phyloP scores from a whole-genome alignment of 129 eudicot species.

The Kitagawia praeruptora region DNA sequence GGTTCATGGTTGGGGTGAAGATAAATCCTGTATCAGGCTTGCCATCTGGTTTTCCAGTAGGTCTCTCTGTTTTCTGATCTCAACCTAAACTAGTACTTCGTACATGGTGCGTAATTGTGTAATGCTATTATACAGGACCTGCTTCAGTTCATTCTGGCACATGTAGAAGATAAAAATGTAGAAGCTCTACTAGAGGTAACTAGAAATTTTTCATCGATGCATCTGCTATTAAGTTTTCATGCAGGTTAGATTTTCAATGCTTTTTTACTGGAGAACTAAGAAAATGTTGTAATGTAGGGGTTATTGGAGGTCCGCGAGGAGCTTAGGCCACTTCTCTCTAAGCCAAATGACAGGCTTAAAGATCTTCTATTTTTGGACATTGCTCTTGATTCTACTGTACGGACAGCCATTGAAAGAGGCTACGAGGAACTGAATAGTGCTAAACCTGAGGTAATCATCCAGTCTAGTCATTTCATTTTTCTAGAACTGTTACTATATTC shows the following conservation, averaged over 20 bases:
- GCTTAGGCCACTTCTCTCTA: conserved; percentile 69
- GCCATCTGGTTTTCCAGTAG: conserved; percentile 88
- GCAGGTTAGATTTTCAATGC: background rate
- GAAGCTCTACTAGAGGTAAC: conserved; percentile 90
- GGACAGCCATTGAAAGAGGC: conserved; percentile 92
- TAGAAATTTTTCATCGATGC: conserved; percentile 10
- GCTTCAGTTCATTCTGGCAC: conserved; percentile 72
- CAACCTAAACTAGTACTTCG: background rate
- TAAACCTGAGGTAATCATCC: conserved; percentile 64
- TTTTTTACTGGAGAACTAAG: background rate
- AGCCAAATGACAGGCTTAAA: conserved; percentile 68
- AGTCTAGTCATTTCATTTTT: background rate
- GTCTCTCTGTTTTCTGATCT: conserved; percentile 13
- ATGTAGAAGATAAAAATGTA: conserved; percentile 82
- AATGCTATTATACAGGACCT: conserved; percentile 44
- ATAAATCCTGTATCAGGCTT: conserved; percentile 85
- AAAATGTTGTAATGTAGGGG: conserved; percentile 39
- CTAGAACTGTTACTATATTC: background rate
- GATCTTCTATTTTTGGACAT: conserved; percentile 93
- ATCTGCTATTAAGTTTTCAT: background rate
- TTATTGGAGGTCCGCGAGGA: conserved; percentile 85
- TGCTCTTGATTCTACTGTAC: conserved; percentile 89
- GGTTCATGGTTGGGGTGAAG: conserved; percentile 93
- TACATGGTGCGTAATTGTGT: background rate
- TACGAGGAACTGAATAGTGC: conserved; percentile 76